Conservation (phyloP, 1,284 basidiomycete species). For the Leccinum pseudoinsigne region DNA sequence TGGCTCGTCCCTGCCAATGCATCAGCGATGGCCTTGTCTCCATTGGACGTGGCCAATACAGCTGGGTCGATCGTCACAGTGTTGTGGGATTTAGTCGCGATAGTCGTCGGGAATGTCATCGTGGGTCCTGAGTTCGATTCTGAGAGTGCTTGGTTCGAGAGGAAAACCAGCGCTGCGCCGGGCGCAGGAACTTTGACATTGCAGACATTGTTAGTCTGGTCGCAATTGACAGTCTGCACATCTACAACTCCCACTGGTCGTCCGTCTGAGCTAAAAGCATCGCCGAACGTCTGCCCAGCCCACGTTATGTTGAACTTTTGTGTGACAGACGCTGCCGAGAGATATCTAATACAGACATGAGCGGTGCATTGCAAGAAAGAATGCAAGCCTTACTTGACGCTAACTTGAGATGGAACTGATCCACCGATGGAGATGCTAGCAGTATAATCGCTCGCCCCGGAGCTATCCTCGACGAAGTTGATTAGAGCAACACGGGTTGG, state of each 20-base stretch:
- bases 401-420: conserved; percentile 43
- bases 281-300: conserved; percentile 70
- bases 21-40: conserved; percentile 24
- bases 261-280: conserved; percentile 63
- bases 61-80: conserved; percentile 31
- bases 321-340: conserved; percentile 52
- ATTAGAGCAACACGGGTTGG: conserved; percentile 62
- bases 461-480: conserved; percentile 63
- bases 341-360: conserved; percentile 40
- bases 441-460: conserved; percentile 46
- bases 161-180: conserved; percentile 56
- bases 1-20: conserved; percentile 10
- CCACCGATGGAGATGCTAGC: conserved; percentile 47
- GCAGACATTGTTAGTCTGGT: conserved; percentile 43
- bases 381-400: conserved; percentile 50
- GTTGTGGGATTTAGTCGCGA: conserved; percentile 33
- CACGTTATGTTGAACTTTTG: conserved; percentile 74
- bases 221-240: conserved; percentile 48
- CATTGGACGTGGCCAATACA: conserved; percentile 36
- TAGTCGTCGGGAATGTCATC: conserved; percentile 43
- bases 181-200: conserved; percentile 52
- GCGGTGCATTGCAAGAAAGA: not conserved
- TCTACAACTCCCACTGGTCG: conserved; percentile 51
- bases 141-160: conserved; percentile 40
- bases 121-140: conserved; percentile 37